A percentile compares a stretch with the other conserved stretches of the same genome.
Conservation (phyloP, 2,329 filamentous ascomycete species). For the Pseudocercospora ulei region DNA sequence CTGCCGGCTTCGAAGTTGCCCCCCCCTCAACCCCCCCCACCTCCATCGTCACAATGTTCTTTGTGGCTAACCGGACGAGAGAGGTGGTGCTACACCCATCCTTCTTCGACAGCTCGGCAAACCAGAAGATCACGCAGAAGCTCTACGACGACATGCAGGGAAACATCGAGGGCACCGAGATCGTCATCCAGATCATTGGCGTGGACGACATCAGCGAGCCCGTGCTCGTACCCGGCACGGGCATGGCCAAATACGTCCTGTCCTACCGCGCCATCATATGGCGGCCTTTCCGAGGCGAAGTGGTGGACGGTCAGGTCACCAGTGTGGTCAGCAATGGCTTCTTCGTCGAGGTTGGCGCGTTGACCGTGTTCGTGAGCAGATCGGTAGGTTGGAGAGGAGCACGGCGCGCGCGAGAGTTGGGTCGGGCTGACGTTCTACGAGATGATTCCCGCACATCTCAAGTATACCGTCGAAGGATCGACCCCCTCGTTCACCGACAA, state of each 20-base stretch:
- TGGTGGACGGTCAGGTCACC: conserved; percentile 88
- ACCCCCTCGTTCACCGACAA: conserved; percentile 97
- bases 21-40: not conserved
- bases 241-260: conserved; percentile 87
- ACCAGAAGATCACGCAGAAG: conserved; percentile 79
- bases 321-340: conserved; percentile 88
- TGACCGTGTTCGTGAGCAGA: conserved; percentile 69
- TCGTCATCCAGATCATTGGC: conserved; percentile 96
- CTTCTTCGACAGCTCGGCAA: conserved; percentile 90
- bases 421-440: conserved; percentile 34
- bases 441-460: conserved; percentile 86
- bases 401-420: not conserved
- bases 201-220: conserved; percentile 82
- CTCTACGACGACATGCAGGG: conserved; percentile 90
- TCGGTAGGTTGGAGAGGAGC: conserved; percentile 52
- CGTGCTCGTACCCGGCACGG: conserved; percentile 81
- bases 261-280: conserved; percentile 93
- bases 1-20: too few species aligned
- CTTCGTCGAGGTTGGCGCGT: conserved; percentile 71
- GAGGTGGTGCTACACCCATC: conserved; percentile 92
- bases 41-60: conserved; percentile 61
- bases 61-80: conserved; percentile 93
- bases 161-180: conserved; percentile 89
- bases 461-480: conserved; percentile 89
- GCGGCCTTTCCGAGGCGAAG: conserved; percentile 96